These are phyloP conservation scores for Paracamarosporium sp. DNA, from an alignment of 2,329 filamentous ascomycete genomes.

Conservation along the genomic window DNA sequence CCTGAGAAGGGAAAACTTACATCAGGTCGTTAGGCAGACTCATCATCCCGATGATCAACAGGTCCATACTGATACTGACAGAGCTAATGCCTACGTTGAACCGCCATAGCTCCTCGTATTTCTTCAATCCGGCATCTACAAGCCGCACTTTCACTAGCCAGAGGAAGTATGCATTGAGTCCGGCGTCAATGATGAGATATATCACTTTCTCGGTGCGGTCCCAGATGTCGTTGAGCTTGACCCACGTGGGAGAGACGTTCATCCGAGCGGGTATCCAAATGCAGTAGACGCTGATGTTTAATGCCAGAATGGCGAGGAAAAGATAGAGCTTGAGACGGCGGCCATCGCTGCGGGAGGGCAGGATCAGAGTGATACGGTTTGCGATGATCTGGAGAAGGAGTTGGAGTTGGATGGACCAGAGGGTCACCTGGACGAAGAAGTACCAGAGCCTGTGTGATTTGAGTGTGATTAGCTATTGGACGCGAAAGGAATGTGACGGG, in stretches of 20 bases:
- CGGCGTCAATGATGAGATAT: slow-evolving; percentile 55
- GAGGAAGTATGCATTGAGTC: slow-evolving; percentile 59
- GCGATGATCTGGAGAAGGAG: slow-evolving; percentile 59
- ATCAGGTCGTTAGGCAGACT: slow-evolving; percentile 29
- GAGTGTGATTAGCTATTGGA: neutral
- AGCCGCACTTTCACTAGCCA: slow-evolving; percentile 37
- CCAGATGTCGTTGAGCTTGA: slow-evolving; percentile 56
- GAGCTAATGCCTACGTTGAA: slow-evolving; percentile 43
- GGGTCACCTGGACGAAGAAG: slow-evolving; percentile 26
- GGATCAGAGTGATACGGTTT: slow-evolving; percentile 56
- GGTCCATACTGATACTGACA: slow-evolving; percentile 45
- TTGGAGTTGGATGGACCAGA: slow-evolving; percentile 57
- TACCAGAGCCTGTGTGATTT: slow-evolving; percentile 12
- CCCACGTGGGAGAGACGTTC: slow-evolving; percentile 47
- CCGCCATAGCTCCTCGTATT: slow-evolving; percentile 39
- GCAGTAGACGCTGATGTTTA: slow-evolving; percentile 58
- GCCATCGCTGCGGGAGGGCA: slow-evolving; percentile 42
- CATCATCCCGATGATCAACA: slow-evolving; percentile 38
- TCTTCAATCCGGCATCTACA: slow-evolving; percentile 38
- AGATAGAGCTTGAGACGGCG: slow-evolving; percentile 51
- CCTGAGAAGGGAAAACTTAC: slow-evolving; percentile 16
- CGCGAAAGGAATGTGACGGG: neutral
- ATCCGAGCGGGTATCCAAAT: slow-evolving; percentile 59
- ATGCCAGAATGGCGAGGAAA: slow-evolving; percentile 47
- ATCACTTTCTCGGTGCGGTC: slow-evolving; percentile 58